Conservation (phyloP, 192 early-diverging fungal genomes). For the Dissophora ornata region DNA sequence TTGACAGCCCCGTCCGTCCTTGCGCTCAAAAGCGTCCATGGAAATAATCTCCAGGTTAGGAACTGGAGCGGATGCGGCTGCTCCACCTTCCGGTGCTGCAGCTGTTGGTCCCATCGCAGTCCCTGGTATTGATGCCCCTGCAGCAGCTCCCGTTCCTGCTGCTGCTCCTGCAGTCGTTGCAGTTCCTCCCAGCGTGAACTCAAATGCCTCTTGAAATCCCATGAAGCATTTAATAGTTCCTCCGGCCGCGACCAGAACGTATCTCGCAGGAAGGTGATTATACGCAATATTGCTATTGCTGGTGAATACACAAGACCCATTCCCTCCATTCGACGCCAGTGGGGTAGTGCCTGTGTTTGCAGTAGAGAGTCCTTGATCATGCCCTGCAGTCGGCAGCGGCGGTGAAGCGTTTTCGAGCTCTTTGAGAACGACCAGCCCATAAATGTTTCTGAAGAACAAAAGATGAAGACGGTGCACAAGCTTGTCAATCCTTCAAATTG, state of each 20-base stretch:
- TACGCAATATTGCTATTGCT: conserved; percentile 5
- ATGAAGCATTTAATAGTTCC: conserved; percentile 24
- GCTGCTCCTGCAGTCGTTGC: background rate
- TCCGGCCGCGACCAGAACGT: conserved; percentile 43
- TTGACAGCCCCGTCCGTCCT: conserved; percentile 43
- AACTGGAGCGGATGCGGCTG: background rate
- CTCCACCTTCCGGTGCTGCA: background rate
- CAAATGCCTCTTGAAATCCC: conserved; percentile 36
- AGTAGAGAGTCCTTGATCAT: too few species aligned
- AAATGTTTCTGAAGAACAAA: conserved; percentile 27
- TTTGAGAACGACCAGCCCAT: conserved; percentile 44
- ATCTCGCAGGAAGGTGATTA: conserved; percentile 29
- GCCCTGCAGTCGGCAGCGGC: too few species aligned
- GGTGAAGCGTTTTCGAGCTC: conserved; percentile 14
- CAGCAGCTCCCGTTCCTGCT: background rate
- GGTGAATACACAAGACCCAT: conserved; percentile 32
- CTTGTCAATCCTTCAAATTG: too few species aligned
- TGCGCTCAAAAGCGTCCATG: conserved; percentile 47
- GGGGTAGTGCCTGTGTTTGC: too few species aligned
- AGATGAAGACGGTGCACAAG: background rate
- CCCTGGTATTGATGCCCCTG: background rate
- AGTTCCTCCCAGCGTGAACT: conserved; percentile 21
- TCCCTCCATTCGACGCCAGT: background rate
- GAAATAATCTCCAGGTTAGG: conserved; percentile 41
- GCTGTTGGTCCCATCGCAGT: background rate